Evolutionary conservation across 2,329 filamentous ascomycete species (phyloP), one percentile per base, ranked within the genome.

Genomic region (Cytospora paraplurivora): DNA sequence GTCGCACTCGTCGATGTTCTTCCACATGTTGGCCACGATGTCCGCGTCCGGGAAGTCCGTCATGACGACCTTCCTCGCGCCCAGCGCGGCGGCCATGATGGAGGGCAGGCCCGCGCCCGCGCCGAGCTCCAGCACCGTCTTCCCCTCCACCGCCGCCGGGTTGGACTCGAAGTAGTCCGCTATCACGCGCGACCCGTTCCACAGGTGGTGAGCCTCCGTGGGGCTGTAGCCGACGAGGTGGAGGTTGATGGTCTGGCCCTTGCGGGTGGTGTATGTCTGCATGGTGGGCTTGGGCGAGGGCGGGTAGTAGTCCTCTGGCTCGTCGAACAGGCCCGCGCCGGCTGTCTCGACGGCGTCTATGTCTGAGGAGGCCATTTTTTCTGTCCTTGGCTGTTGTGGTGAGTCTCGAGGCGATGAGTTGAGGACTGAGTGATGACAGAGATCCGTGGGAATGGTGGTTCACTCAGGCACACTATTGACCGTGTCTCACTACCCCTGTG

Each of bases 11-110:
- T 82, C 73, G 65, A 96, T 88, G 74, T 97, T 97, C 74, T 86
- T 84, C 69, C 84, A 83, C 76, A 97, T 87, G 71, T 92, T 96
- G 21, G 84, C 81, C 32, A 98, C 82, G n/a, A 98, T 81, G 27
- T 96, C 92, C 49, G 83, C 81, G 74, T 97, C 93, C 0, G 92
- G 92, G 73, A 92, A 97, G 75, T 98, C 93, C 8, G 93, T 96
- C 69, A 94, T 88, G 11, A 97, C 89, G 2, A 90, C 86, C 59
- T 79, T 84, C 56, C 75, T 76, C 3, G 93, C 93, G 15, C 90
- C 91, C 47, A 89, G 82, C 38, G 90, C 79, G 0, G 89, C 89
- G 69, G 88, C 89, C 38, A 95, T 86, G 12, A 97, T 84, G 72
- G 89, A 90, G 0, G 93, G 92, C 44, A 97, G 82, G 0, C 93